Percentiles rank a stretch among this genome's conserved stretches.
These are phyloP conservation scores for Colletotrichum navitas DNA, from an alignment of 2,329 filamentous ascomycete genomes.

Conservation along the genomic window DNA sequence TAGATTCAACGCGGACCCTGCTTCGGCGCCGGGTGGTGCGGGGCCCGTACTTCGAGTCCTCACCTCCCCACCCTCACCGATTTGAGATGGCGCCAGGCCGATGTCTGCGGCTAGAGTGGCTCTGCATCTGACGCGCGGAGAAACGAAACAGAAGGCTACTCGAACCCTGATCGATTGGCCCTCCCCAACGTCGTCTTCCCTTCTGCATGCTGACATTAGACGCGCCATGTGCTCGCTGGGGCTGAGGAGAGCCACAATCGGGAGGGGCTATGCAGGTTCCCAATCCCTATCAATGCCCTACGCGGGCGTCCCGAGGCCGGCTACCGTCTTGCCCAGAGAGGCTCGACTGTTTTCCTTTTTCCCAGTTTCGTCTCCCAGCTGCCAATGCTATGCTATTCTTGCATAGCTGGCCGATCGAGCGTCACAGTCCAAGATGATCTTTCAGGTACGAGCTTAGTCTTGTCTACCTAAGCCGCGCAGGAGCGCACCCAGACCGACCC, in stretches of 20 bases:
- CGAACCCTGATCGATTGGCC: neutral
- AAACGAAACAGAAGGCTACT: neutral
- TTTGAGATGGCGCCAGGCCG: conserved; percentile 15
- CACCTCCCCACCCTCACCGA: neutral
- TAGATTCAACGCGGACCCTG: neutral
- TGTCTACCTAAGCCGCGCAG: conserved; percentile 11
- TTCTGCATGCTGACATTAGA: conserved; percentile 29
- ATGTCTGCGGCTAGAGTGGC: conserved; percentile 24
- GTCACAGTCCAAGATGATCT: conserved; percentile 1
- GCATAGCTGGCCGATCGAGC: conserved; percentile 2
- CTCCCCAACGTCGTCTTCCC: neutral
- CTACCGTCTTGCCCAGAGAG: neutral
- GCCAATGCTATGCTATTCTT: neutral
- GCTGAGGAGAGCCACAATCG: conserved; percentile 3
- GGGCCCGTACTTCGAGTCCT: conserved; percentile 25
- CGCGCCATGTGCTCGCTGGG: conserved; percentile 6
- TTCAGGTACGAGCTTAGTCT: conserved; percentile 5
- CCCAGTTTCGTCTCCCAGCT: neutral
- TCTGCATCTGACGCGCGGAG: neutral
- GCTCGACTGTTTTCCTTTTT: neutral
- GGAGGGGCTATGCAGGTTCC: conserved; percentile 5
- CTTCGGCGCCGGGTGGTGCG: conserved; percentile 14
- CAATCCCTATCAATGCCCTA: neutral
- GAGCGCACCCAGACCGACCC: neutral
- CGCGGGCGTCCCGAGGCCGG: neutral